Conservation (phyloP, 129 eudicot genomes). For the Centaurea solstitialis region DNA sequence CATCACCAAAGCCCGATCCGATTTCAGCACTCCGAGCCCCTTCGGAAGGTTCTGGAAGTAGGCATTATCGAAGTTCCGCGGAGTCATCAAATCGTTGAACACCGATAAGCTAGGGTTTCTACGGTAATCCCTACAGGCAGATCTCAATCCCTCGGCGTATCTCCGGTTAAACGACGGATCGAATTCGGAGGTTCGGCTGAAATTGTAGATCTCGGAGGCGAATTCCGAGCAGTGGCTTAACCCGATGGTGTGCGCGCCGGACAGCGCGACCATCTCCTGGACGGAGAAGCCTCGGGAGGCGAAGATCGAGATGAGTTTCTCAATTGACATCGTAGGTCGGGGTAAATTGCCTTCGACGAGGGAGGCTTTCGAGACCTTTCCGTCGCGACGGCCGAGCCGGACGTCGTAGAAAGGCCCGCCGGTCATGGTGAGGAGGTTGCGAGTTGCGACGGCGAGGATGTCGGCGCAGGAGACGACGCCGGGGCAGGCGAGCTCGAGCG, state of each 20-base stretch:
- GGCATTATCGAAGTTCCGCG: slow-evolving; percentile 64
- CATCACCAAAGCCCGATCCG: slow-evolving; percentile 50
- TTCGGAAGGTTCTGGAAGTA: slow-evolving; percentile 61
- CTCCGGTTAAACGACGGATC: slow-evolving; percentile 61
- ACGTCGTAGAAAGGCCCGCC: slow-evolving; percentile 81
- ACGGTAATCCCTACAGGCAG: slow-evolving; percentile 55
- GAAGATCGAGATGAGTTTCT: slow-evolving; percentile 48
- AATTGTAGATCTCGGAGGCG: slow-evolving; percentile 58
- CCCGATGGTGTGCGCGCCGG: slow-evolving; percentile 88
- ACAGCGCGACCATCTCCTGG: slow-evolving; percentile 77
- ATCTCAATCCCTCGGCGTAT: slow-evolving; percentile 50
- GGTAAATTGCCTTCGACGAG: slow-evolving; percentile 58
- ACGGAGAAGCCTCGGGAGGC: slow-evolving; percentile 46
- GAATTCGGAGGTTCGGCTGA: slow-evolving; percentile 32
- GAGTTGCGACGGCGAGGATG: slow-evolving; percentile 66
- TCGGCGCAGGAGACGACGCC: slow-evolving; percentile 89
- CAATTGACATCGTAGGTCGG: slow-evolving; percentile 51
- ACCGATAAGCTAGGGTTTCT: slow-evolving; percentile 62
- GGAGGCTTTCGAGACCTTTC: slow-evolving; percentile 42
- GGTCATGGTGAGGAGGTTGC: slow-evolving; percentile 60
- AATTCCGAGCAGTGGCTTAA: slow-evolving; percentile 78
- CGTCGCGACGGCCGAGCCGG: slow-evolving; percentile 56
- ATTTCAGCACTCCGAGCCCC: slow-evolving; percentile 68
- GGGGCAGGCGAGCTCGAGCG: slow-evolving; percentile 88
- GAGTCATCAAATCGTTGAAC: slow-evolving; percentile 78